phyloP scores from a whole-genome alignment of 1,284 basidiomycete species.

The Anthracocystis walkeri region DNA sequence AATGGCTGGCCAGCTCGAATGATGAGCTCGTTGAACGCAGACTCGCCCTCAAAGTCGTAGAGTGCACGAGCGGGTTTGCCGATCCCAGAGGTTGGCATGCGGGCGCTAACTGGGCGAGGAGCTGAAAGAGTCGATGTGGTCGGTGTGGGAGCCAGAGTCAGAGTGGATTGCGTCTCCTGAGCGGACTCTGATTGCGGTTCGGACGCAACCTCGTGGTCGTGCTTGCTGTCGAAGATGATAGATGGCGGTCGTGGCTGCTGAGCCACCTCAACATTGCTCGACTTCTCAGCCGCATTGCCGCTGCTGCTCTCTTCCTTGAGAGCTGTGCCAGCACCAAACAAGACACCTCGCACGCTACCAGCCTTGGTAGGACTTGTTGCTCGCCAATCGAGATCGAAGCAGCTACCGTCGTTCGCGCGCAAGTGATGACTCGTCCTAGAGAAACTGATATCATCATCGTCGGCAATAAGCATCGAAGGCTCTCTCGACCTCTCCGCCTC shows the following conservation, averaged over 20 bases:
- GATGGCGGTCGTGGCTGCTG: conserved; percentile 13
- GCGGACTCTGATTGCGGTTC: background rate
- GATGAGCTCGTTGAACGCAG: conserved; percentile 58
- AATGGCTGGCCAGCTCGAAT: conserved; percentile 54
- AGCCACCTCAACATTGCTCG: background rate
- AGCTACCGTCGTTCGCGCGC: conserved; percentile 53
- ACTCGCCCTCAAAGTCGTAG: conserved; percentile 58
- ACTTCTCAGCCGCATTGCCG: background rate
- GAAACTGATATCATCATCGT: conserved; percentile 33
- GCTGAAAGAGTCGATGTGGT: conserved; percentile 9
- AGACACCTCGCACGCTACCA: background rate
- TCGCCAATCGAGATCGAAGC: conserved; percentile 47
- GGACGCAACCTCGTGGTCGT: background rate
- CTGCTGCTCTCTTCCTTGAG: background rate
- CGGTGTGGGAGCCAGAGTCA: background rate
- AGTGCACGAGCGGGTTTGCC: conserved; percentile 56
- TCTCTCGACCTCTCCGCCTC: conserved; percentile 43
- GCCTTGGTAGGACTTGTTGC: conserved; percentile 30
- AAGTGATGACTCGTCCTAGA: conserved; percentile 33
- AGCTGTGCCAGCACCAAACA: conserved; percentile 1
- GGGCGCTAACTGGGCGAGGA: conserved; percentile 16
- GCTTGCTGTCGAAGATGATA: conserved; percentile 18
- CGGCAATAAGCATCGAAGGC: conserved; percentile 47
- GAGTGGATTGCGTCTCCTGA: background rate
- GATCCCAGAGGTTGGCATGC: conserved; percentile 31